Percentiles rank a stretch among this genome's conserved stretches.
These are phyloP conservation scores for Neocallimastix lanati DNA, from an alignment of 192 early-diverging fungal genomes.

Conservation along the genomic window DNA sequence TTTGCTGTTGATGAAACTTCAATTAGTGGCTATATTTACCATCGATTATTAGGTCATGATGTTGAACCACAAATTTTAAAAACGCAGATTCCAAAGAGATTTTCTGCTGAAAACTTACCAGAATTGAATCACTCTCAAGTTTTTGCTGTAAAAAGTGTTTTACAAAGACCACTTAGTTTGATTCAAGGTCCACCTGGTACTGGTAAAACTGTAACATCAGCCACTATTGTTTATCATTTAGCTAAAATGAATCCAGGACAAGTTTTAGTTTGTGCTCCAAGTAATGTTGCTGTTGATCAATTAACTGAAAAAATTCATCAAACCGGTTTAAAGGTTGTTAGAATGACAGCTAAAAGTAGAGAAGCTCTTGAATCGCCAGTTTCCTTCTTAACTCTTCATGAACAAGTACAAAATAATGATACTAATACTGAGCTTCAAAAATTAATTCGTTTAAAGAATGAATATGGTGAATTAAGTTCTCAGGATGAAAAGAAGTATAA, in stretches of 20 bases:
- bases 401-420: slow-evolving; percentile 90
- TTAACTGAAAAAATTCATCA: slow-evolving; percentile 89
- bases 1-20: slow-evolving; percentile 91
- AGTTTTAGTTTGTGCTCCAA: slow-evolving; percentile 95
- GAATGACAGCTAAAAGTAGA: slow-evolving; percentile 79
- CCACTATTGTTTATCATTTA: slow-evolving; percentile 93
- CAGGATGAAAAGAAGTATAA: slow-evolving; percentile 76
- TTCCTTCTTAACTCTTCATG: slow-evolving; percentile 83
- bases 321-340: slow-evolving; percentile 85
- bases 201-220: slow-evolving; percentile 95
- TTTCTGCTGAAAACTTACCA: slow-evolving; percentile 81
- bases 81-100: slow-evolving; percentile 66
- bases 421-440: slow-evolving; percentile 87
- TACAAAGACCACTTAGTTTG: slow-evolving; percentile 79
- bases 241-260: slow-evolving; percentile 74
- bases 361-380: slow-evolving; percentile 90
- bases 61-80: slow-evolving; percentile 70
- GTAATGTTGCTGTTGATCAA: slow-evolving; percentile 98
- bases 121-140: slow-evolving; percentile 96
- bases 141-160: slow-evolving; percentile 75
- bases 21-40: slow-evolving; percentile 90
- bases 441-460: slow-evolving; percentile 65
- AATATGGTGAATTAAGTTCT: slow-evolving; percentile 78
- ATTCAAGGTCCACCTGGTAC: slow-evolving; percentile 83
- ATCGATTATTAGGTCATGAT: slow-evolving; percentile 83